A percentile compares a stretch with the other conserved stretches of the same genome.
Evolutionary conservation across 768 basidiomycete genomes (phyloP).

Genomic region (Chiua virens): DNA sequence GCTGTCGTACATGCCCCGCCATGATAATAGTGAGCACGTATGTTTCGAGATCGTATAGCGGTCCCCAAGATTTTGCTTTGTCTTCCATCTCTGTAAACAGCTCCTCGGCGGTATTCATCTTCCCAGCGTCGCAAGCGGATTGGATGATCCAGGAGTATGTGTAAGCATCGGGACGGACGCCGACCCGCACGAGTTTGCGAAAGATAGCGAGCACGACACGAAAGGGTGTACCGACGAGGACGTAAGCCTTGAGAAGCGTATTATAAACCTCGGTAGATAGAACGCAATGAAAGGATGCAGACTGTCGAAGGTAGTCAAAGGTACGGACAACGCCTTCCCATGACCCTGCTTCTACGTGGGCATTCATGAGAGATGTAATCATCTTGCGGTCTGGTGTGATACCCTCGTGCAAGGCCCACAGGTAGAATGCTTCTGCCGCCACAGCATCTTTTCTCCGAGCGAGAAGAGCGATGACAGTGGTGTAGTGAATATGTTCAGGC

Average conservation of each 20-base stretch:
- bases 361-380: slow-evolving; percentile 76
- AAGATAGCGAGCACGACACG: slow-evolving; percentile 61
- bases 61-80: slow-evolving; percentile 34
- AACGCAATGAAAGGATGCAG: slow-evolving; percentile 35
- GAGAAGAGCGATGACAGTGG: slow-evolving; percentile 64
- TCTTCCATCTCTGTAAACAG: slow-evolving; percentile 68
- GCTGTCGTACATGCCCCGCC: slow-evolving; percentile 62
- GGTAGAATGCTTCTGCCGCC: slow-evolving; percentile 66
- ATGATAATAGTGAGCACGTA: slow-evolving; percentile 76
- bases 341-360: slow-evolving; percentile 75
- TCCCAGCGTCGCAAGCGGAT: slow-evolving; percentile 73
- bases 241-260: slow-evolving; percentile 79
- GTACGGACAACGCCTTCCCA: slow-evolving; percentile 74
- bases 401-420: slow-evolving; percentile 60
- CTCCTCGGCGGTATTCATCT: slow-evolving; percentile 62
- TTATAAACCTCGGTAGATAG: slow-evolving; percentile 68
- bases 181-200: slow-evolving; percentile 46
- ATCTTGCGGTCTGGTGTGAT: slow-evolving; percentile 63
- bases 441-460: slow-evolving; percentile 59
- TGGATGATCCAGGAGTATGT: slow-evolving; percentile 78
- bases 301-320: slow-evolving; percentile 58
- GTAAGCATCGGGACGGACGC: slow-evolving; percentile 55
- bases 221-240: slow-evolving; percentile 79
- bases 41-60: slow-evolving; percentile 46
- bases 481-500: slow-evolving; percentile 59